Evolutionary conservation across 202 grass and related monocot species (phyloP), one percentile per base, ranked within the genome.

Genomic region (Setaria viridis): DNA sequence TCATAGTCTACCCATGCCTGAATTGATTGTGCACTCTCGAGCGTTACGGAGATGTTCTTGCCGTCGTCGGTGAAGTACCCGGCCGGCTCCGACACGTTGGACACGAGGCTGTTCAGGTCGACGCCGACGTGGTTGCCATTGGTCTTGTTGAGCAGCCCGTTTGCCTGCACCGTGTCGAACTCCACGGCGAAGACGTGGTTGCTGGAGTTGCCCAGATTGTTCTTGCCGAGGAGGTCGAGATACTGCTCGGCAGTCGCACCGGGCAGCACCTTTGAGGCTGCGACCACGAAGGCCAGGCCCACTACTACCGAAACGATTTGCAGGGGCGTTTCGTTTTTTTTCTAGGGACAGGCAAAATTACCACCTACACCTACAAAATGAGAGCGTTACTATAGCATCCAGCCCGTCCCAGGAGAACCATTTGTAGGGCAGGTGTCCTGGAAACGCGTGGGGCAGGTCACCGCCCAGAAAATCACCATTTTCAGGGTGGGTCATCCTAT

Each of bases 141-240:
- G 20, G 4, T 46, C 41, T 70, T 41, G 19, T 70, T 45, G 19
- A 45, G 19, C 65, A 41, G 35, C 16, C 42, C 4, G 41, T 25
- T 54, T 6, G 51, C 41, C 10, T 46, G 9, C 67, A 70, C 41
- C 10, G 41, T 46, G 41, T 70, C 41, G 67, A 70, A 70, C 67
- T 70, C 67, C 41, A 70, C 67, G 19, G 67, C 67, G 41, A 70
- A 46, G 67, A 70, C 41, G 2, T 70, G 67, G 67, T 70, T 70
- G 10, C 10, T 43, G 4, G 67, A 42, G 41, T 70, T 25, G 41
- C 67, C 67, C 9, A 11, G 14, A 11, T 10, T 70, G 41, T 41
- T 6, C 19, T 41, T 20, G 9, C 41, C 67, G 41, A 46, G 67
- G 10, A 46, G 41, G 41, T 41, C 67, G 11, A 70, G 67, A 14